Evolutionary conservation across 2,329 filamentous ascomycete genomes (phyloP).

Genomic region (Claviceps monticola): DNA sequence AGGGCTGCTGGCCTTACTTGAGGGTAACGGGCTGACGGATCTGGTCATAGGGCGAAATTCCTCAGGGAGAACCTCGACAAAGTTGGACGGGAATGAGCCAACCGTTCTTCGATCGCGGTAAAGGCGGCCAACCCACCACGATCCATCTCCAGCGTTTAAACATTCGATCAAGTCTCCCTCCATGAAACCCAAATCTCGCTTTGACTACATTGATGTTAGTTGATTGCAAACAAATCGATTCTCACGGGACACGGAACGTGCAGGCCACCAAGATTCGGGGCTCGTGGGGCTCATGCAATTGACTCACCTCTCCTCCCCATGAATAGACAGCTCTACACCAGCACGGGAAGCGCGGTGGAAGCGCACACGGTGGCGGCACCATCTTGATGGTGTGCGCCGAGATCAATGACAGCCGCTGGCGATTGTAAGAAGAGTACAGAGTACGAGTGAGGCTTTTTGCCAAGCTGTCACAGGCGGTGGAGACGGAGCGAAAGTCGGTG

Average conservation of each 20-base stretch:
- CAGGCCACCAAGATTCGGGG: neutral
- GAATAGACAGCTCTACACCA: conserved; percentile 88
- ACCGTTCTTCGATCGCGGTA: conserved; percentile 82
- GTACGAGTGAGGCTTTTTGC: neutral
- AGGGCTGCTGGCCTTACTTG: conserved; percentile 39
- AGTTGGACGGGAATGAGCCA: conserved; percentile 92
- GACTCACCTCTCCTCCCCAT: conserved; percentile 68
- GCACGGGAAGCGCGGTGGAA: conserved; percentile 74
- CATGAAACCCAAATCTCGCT: conserved; percentile 89
- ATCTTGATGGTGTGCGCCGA: conserved; percentile 22
- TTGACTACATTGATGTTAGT: conserved; percentile 40
- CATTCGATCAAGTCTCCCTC: conserved; percentile 98
- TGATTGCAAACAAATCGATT: neutral
- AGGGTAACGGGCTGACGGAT: conserved; percentile 46
- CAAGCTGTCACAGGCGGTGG: neutral
- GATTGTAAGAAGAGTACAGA: neutral
- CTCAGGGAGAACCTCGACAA: conserved; percentile 79
- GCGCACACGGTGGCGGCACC: conserved; percentile 40
- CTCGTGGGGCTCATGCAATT: neutral
- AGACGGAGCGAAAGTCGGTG: neutral
- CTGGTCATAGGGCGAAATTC: conserved; percentile 64
- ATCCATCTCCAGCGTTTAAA: conserved; percentile 90
- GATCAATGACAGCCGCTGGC: neutral
- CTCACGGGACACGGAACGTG: no score
- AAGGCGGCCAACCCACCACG: conserved; percentile 94